Evolutionary conservation across 163 green algal genomes (phyloP).

Genomic region (Coccomyxa subellipsoidea): DNA sequence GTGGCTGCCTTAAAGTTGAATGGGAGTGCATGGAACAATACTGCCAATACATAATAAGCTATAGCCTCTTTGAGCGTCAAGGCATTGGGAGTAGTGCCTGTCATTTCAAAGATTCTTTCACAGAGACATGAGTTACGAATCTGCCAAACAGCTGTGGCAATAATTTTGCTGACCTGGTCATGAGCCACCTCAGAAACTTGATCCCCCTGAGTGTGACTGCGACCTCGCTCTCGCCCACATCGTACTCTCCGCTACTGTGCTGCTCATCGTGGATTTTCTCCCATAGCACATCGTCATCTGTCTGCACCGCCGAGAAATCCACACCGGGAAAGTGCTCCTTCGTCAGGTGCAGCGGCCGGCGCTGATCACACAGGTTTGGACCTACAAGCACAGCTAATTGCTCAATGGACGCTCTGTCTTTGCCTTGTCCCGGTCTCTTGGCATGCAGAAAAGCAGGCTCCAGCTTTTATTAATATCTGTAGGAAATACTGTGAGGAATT

Average conservation of each 20-base stretch:
- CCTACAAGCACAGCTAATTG: no score
- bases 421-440: no score
- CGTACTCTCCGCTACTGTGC: background rate
- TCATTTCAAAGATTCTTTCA: no score
- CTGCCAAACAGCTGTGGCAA: no score
- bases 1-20: no score
- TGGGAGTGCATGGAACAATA: no score
- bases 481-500: background rate
- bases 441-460: no score
- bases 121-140: no score
- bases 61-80: no score
- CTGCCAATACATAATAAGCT: no score
- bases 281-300: slow-evolving; percentile 37
- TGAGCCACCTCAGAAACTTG: slow-evolving; percentile 11
- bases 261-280: slow-evolving; percentile 31
- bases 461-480: background rate
- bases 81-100: no score
- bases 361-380: slow-evolving; percentile 44
- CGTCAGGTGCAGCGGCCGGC: slow-evolving; percentile 25
- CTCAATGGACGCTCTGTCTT: no score
- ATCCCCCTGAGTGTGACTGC: background rate
- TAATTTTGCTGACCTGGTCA: slow-evolving; percentile 13
- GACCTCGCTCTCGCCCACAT: background rate
- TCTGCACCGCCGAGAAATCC: slow-evolving; percentile 48
- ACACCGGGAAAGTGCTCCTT: slow-evolving; percentile 47